These are phyloP conservation scores for Straminergon stramineum DNA, from an alignment of 225 moss, liverwort and hornwort species.

Conservation along the genomic window DNA sequence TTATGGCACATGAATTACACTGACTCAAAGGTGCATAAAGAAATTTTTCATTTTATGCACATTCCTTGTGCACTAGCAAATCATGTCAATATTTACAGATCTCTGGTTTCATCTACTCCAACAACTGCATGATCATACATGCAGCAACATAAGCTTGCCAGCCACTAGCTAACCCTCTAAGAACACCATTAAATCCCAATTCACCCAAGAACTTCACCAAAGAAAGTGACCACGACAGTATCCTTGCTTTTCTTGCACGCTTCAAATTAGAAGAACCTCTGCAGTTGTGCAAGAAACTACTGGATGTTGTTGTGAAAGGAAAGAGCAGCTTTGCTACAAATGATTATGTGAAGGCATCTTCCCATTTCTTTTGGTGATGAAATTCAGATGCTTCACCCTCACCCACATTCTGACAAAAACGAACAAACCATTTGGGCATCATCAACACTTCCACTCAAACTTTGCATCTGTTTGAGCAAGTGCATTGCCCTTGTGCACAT, in stretches of 20 bases:
- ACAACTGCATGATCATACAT: no score
- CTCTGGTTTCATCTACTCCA: not conserved
- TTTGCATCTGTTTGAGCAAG: not conserved
- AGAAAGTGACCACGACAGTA: not conserved
- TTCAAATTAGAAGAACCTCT: not conserved
- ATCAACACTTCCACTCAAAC: not conserved
- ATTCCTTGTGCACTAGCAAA: not conserved
- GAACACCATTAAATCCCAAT: not conserved
- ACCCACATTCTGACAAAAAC: not conserved
- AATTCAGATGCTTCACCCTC: not conserved
- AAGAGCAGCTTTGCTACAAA: no score
- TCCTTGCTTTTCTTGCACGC: not conserved
- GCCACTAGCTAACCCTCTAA: not conserved
- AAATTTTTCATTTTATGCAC: not conserved
- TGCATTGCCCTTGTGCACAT: not conserved
- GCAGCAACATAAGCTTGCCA: not conserved
- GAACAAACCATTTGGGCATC: not conserved
- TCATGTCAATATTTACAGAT: not conserved
- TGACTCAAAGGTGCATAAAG: not conserved
- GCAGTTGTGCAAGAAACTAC: not conserved
- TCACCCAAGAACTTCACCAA: not conserved
- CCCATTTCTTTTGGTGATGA: not conserved
- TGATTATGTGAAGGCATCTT: not conserved
- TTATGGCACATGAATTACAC: not conserved
- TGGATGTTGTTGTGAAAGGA: no score